These are phyloP conservation scores for Escovopsis sp. DNA, from an alignment of 2,329 filamentous ascomycete species.

Conservation along the genomic window DNA sequence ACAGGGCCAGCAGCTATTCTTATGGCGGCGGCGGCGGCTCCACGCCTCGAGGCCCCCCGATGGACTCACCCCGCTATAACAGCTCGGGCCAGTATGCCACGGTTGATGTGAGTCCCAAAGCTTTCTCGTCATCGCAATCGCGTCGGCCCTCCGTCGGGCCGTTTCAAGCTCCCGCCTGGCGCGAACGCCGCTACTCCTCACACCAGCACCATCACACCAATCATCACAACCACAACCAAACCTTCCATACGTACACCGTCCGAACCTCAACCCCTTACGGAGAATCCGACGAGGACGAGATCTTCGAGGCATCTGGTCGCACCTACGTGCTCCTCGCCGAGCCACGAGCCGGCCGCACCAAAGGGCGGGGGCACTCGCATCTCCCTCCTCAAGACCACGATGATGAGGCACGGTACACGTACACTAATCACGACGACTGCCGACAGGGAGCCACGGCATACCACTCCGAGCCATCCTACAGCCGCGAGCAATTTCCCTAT, in stretches of 20 bases:
- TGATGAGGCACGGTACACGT: conserved; percentile 41
- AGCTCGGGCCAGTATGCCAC: conserved; percentile 48
- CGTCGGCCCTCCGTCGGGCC: conserved; percentile 21
- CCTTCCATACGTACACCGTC: conserved; percentile 24
- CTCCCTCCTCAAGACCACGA: conserved; percentile 28
- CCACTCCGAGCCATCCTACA: conserved; percentile 22
- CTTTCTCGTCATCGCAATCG: conserved; percentile 30
- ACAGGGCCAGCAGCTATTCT: conserved; percentile 23
- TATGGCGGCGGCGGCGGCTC: conserved; percentile 16
- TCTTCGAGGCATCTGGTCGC: conserved; percentile 37
- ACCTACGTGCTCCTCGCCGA: conserved; percentile 37
- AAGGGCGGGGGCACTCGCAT: conserved; percentile 16
- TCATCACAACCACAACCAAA: no score
- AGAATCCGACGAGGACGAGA: conserved; percentile 50
- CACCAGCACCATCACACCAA: conserved; percentile 14
- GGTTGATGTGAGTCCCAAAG: conserved; percentile 48
- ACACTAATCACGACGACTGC: conserved; percentile 44
- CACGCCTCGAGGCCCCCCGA: conserved; percentile 30
- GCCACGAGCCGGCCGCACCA: conserved; percentile 20
- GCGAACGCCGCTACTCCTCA: conserved; percentile 40
- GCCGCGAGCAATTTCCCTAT: conserved; percentile 19
- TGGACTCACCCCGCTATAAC: conserved; percentile 45
- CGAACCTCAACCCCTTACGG: conserved; percentile 42
- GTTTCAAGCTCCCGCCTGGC: conserved; percentile 21
- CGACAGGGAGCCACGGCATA: conserved; percentile 27